Base-by-base conservation (phyloP, 176 grass and related monocot species). In the Lolium perenne region DNA sequence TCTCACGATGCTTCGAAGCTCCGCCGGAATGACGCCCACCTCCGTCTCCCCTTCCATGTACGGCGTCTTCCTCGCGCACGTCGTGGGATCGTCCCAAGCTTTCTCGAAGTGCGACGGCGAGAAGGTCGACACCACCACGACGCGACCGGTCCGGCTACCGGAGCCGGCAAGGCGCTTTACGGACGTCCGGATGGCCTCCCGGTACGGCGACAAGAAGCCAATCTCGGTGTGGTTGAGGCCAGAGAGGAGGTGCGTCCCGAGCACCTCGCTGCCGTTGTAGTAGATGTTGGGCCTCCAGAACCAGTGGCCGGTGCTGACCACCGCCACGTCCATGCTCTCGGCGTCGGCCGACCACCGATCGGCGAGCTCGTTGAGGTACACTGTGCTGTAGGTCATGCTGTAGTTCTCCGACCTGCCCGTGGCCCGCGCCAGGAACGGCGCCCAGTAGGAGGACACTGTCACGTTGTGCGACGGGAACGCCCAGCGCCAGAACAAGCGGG, bases 91-190 rank as follows among this genome's bases (percentile, higher is more conserved):
- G 54, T 86, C 71, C 63, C 71, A 79, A 22, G 63, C 54, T 20
- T 71, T 72, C 0, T 97, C 92, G 85, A 94, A 97, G 71, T 97
- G 92, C 1, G 82, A 8, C 49, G 92, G 89, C 54, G 92, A 91
- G 88, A 92, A 94, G 9, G 92, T 94, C 2, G 85, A 54, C 72
- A 87, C 16, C 55, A 91, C 92, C 61, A 88, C 92, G 3, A 62
- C 83, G 10, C 80, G 32, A 0, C 8, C 20, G 53, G 14, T 11
- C 3, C 7, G 9, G 41, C 41, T 41, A 79, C 1, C 58, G n/a
- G 59, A 56, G 20, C 10, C 32, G 61, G 29, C 61, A 5, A 94
- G 74, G 74, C 87, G 85, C 0, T 65, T 35, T 0, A 92, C 29
- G 4, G 87, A 17, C 48, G 45, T 76, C 62, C 69, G 35, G 61